phyloP scores from a whole-genome alignment of 2,329 filamentous ascomycete genomes.

The Colletotrichum neosansevieriae region DNA sequence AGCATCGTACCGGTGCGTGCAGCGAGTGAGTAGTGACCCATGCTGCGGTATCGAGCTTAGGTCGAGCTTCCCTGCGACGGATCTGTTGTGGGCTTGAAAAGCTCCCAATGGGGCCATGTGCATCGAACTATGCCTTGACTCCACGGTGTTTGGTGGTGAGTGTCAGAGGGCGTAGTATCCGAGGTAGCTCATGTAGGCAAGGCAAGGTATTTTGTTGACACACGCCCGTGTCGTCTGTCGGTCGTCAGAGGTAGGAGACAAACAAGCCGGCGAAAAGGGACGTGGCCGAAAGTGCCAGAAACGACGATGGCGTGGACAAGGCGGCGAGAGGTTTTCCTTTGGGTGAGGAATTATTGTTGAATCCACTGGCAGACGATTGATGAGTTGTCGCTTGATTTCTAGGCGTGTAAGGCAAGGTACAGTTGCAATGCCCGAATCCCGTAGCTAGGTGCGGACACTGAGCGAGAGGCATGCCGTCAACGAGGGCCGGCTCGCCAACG shows the following conservation, averaged over 20 bases:
- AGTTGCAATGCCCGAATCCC: constrained; percentile 16
- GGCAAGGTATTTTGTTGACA: constrained; percentile 33
- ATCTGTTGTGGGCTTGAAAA: constrained; percentile 34
- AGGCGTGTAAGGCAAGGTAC: constrained; percentile 11
- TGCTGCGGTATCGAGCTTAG: constrained; percentile 24
- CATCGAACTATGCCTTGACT: constrained; percentile 26
- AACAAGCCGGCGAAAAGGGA: background rate
- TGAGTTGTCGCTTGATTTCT: constrained; percentile 5
- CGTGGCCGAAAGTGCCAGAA: constrained; percentile 23
- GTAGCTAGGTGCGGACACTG: constrained; percentile 23
- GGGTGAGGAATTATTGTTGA: constrained; percentile 17
- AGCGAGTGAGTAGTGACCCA: constrained; percentile 23
- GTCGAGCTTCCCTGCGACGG: constrained; percentile 32
- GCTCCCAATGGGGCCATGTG: constrained; percentile 38
- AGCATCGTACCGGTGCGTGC: constrained; percentile 27
- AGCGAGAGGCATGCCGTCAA: constrained; percentile 20
- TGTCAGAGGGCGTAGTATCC: constrained; percentile 19
- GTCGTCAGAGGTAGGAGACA: background rate
- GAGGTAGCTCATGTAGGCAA: constrained; percentile 15
- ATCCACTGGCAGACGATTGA: constrained; percentile 7
- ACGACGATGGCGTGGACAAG: constrained; percentile 13
- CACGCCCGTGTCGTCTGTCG: constrained; percentile 18
- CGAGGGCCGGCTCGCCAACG: constrained; percentile 11
- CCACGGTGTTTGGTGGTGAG: constrained; percentile 29
- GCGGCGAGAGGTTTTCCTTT: background rate